Conservation (phyloP, 2,329 filamentous ascomycete species). For the Aspergillus sclerotialis region DNA sequence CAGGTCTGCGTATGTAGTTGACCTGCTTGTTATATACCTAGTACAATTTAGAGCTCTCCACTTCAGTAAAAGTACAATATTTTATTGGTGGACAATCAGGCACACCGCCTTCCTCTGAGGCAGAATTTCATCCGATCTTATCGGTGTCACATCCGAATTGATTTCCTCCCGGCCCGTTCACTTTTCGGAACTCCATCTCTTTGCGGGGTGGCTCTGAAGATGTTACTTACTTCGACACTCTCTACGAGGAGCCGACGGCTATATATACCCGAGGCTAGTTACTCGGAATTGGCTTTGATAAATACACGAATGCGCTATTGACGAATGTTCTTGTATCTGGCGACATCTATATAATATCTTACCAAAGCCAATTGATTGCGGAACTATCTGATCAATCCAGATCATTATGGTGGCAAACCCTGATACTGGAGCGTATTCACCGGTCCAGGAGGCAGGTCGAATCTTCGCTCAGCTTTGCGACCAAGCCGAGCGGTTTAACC, state of each 20-base stretch:
- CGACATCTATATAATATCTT: too few relatives aligned
- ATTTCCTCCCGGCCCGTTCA: constrained; percentile 2
- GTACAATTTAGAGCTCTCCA: too few relatives aligned
- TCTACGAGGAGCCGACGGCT: neutral
- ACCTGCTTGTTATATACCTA: too few relatives aligned
- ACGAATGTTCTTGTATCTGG: too few relatives aligned
- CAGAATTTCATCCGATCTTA: constrained; percentile 11
- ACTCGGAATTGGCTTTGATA: constrained; percentile 10
- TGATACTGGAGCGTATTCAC: constrained; percentile 28
- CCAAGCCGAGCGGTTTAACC: constrained; percentile 24
- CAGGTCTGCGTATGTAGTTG: too few relatives aligned
- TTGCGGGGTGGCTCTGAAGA: too few relatives aligned
- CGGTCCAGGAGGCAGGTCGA: constrained; percentile 28
- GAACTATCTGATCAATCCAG: too few relatives aligned
- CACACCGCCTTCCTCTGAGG: too few relatives aligned
- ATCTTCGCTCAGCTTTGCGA: constrained; percentile 31
- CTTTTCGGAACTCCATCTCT: constrained; percentile 4
- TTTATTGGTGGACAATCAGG: too few relatives aligned
- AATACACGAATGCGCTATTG: neutral
- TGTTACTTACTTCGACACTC: neutral
- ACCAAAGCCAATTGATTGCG: too few relatives aligned
- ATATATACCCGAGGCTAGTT: constrained; percentile 9
- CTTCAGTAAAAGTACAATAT: too few relatives aligned
- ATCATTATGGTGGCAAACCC: too few relatives aligned
- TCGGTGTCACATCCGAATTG: constrained; percentile 11